Evolutionary conservation across 306 rosid genomes (phyloP), one percentile per base, ranked within the genome.

Genomic region (Rosa persica): DNA sequence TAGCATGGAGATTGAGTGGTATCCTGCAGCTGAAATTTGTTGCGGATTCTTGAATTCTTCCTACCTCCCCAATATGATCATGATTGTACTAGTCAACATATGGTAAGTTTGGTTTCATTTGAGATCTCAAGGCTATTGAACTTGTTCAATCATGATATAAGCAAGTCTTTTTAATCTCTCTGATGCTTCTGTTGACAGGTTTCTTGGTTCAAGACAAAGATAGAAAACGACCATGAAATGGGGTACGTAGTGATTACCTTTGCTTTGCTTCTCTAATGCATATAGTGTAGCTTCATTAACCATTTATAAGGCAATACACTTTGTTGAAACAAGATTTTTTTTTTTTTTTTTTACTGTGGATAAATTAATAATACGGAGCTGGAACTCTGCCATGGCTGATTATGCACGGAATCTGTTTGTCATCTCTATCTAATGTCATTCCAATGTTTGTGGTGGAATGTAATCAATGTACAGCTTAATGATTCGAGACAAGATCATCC

Each of bases 1-100:
- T 73, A 92, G 98, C 81, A 88, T 94, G 5, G 89, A 88, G 79
- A 91, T 90, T 73, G 93, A 93, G 38, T 93, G 98, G 98, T 76
- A 72, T 79, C 84, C 89, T 83, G 83, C 88, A 74, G 87, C 94
- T 54, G 94, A 93, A 83, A 81, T 23, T 40, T 89, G 93, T 86
- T 90, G 87, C 20, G 91, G 96, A 58, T 93, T 93, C 88, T 91
- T 93, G 88, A 89, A 74, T 86, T 87, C 80, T 93, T 93, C 71
- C 86, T 13, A 69, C 96, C 94, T 22, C 93, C 94, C 94, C 12
- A 91, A 84, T 51, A 91, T 4, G 93, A n/a, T n/a, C n/a, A 88
- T n/a, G 93, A 93, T 17, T 91, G 88, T 65, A 89, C 88, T 22
- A 91, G 88, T 2, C 3, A 38, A 73, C 89, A 91, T 75, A 2